Evolutionary conservation across 306 rosid species (phyloP).

Genomic region (Vigna nakashimae): DNA sequence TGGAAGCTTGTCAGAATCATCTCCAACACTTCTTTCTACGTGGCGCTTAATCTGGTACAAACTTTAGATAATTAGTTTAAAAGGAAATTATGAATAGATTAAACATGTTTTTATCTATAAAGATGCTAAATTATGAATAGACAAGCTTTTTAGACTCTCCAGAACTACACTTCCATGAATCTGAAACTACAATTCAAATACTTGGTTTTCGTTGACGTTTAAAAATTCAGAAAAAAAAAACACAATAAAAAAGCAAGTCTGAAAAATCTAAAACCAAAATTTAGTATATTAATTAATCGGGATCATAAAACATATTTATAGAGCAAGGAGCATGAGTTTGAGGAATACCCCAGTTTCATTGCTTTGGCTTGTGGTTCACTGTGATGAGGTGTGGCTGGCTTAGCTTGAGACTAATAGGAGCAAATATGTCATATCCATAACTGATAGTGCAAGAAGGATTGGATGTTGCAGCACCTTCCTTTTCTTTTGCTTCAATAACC

Average conservation of each 20-base stretch:
- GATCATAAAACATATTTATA: neutral
- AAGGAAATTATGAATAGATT: neutral
- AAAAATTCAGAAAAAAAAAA: neutral
- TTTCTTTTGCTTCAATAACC: slow-evolving; percentile 50
- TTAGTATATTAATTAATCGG: neutral
- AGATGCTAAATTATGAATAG: too few relatives aligned
- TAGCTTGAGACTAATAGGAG: slow-evolving; percentile 62
- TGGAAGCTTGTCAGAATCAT: slow-evolving; percentile 35
- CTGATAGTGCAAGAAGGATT: slow-evolving; percentile 37
- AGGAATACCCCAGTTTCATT: slow-evolving; percentile 64
- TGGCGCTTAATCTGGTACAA: slow-evolving; percentile 63
- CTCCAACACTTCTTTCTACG: slow-evolving; percentile 40
- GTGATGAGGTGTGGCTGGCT: slow-evolving; percentile 62
- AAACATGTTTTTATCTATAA: neutral
- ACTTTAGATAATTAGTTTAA: neutral
- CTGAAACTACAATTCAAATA: too few relatives aligned
- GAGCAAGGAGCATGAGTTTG: slow-evolving; percentile 13
- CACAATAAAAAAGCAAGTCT: neutral
- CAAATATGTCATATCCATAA: slow-evolving; percentile 45
- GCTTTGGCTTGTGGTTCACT: slow-evolving; percentile 45
- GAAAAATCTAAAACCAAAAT: neutral
- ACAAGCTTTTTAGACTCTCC: too few relatives aligned
- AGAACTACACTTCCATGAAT: too few relatives aligned
- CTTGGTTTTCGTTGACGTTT: neutral
- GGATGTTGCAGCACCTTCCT: slow-evolving; percentile 41